Evolutionary conservation across 768 basidiomycete genomes (phyloP).

Genomic region (Filobasidium wieringae): DNA sequence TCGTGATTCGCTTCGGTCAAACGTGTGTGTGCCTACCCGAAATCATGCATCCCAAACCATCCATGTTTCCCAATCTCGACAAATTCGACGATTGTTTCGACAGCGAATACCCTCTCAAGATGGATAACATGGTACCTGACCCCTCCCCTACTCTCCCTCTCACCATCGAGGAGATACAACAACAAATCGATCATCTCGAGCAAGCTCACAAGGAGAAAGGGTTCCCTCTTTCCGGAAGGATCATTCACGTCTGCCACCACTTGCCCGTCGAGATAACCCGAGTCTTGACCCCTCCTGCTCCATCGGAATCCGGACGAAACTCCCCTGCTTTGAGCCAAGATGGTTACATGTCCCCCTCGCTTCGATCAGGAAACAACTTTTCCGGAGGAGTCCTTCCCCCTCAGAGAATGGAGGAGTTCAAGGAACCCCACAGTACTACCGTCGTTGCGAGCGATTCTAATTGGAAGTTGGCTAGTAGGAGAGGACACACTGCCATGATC

Average conservation of each 20-base stretch:
- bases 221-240: slow-evolving; percentile 67
- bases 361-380: background rate
- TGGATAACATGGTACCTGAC: slow-evolving; percentile 38
- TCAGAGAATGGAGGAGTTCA: slow-evolving; percentile 63
- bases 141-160: slow-evolving; percentile 31
- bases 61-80: too few species aligned
- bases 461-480: slow-evolving; percentile 68
- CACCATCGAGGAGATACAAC: slow-evolving; percentile 53
- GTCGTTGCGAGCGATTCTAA: slow-evolving; percentile 29
- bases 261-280: slow-evolving; percentile 62
- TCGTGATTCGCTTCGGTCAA: too few species aligned
- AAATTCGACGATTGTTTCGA: too few species aligned
- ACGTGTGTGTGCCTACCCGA: too few species aligned
- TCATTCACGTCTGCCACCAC: slow-evolving; percentile 85
- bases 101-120: too few species aligned
- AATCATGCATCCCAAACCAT: too few species aligned
- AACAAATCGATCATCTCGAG: slow-evolving; percentile 61
- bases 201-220: slow-evolving; percentile 57
- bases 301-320: background rate
- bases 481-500: slow-evolving; percentile 91
- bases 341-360: background rate
- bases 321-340: slow-evolving; percentile 14
- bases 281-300: slow-evolving; percentile 20
- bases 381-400: slow-evolving; percentile 46
- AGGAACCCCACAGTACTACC: slow-evolving; percentile 43